Percentiles rank a stretch among this genome's conserved stretches.
These are phyloP conservation scores for Uronychia binucleata DNA, from an alignment of 73 alveolate species.

Conservation along the genomic window DNA sequence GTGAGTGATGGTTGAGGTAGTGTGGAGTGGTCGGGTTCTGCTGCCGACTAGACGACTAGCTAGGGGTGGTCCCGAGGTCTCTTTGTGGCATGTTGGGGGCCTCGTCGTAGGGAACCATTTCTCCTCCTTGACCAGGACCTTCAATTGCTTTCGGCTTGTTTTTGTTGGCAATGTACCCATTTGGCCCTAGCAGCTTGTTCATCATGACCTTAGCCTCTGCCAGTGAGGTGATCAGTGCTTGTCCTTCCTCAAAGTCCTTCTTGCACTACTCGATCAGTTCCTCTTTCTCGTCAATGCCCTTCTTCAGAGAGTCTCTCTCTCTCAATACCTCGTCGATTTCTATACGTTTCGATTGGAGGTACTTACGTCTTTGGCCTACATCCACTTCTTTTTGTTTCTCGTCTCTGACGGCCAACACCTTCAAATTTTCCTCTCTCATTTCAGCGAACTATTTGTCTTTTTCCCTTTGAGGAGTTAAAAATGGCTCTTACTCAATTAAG, in stretches of 20 bases:
- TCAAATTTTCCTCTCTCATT: neutral
- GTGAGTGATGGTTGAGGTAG: no score
- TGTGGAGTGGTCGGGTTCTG: neutral
- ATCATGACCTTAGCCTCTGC: neutral
- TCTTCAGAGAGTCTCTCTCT: neutral
- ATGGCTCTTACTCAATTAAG: neutral
- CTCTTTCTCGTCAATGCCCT: neutral
- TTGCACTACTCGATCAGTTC: neutral
- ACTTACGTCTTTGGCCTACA: neutral
- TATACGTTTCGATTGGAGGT: neutral
- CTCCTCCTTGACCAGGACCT: neutral
- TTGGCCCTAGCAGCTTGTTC: neutral
- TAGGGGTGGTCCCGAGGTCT: neutral
- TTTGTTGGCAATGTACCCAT: neutral
- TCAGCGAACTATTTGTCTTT: neutral
- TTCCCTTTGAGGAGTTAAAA: neutral
- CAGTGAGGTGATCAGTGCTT: neutral
- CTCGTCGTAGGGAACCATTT: no score
- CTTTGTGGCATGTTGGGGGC: neutral
- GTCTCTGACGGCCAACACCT: neutral
- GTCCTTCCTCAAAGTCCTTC: neutral
- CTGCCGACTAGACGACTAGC: neutral
- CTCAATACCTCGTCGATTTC: neutral
- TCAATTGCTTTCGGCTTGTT: neutral
- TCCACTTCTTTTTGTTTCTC: neutral